These are phyloP conservation scores for Dryas octopetala DNA, from an alignment of 306 rosid genomes.

Conservation along the genomic window DNA sequence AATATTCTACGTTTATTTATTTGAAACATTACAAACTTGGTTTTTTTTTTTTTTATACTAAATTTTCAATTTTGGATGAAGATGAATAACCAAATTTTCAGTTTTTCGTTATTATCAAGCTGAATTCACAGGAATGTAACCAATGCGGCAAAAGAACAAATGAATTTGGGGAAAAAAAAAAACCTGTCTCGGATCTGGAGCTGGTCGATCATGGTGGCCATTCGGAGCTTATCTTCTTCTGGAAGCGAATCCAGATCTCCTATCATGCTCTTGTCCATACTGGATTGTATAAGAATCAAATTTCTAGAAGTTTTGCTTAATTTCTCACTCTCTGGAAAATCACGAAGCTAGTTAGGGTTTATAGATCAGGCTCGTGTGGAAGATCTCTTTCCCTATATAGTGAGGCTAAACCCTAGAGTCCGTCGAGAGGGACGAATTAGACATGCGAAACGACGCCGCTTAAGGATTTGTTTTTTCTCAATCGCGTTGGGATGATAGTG, in stretches of 20 bases:
- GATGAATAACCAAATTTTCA: neutral
- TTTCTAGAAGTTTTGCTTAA: too few relatives aligned
- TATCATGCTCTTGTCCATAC: too few relatives aligned
- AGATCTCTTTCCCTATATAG: neutral
- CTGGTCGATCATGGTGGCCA: constrained; percentile 76
- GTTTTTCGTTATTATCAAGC: neutral
- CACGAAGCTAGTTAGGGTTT: neutral
- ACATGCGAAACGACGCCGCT: neutral
- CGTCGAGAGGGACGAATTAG: neutral
- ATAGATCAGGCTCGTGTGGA: neutral
- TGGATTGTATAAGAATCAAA: too few relatives aligned
- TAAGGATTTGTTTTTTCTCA: neutral
- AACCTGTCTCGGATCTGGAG: constrained; percentile 82
- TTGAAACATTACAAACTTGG: neutral
- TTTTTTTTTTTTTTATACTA: too few relatives aligned
- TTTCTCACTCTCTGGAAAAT: too few relatives aligned
- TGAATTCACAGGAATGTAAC: neutral
- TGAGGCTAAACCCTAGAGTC: constrained; percentile 12
- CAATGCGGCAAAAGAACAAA: too few relatives aligned
- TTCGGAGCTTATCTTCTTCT: constrained; percentile 60
- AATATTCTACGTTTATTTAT: neutral
- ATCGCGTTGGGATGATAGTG: neutral
- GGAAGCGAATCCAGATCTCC: constrained; percentile 31
- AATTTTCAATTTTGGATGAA: neutral
- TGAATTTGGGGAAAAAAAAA: neutral